phyloP scores from a whole-genome alignment of 2,329 filamentous ascomycete genomes.

The Fusarium ramigenum region DNA sequence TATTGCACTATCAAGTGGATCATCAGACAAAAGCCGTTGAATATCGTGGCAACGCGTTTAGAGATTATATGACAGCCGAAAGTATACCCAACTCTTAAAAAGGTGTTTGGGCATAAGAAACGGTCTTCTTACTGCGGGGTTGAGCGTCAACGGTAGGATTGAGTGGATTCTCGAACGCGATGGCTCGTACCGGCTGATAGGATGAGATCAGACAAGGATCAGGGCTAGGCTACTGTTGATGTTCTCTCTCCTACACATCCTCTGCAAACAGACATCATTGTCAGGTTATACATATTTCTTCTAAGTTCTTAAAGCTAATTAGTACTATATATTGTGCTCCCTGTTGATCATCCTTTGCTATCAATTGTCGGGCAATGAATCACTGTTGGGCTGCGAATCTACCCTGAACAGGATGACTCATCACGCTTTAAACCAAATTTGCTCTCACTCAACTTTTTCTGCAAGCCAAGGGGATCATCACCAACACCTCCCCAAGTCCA shows the following conservation, averaged over 20 bases:
- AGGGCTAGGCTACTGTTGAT: background rate
- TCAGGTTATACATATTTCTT: too few species aligned
- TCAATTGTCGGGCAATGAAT: rapidly evolving
- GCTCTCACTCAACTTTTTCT: background rate
- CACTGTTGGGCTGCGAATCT: rapidly evolving
- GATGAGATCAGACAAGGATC: background rate
- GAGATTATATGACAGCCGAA: rapidly evolving
- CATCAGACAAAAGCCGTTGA: too few species aligned
- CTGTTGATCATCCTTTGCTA: rapidly evolving
- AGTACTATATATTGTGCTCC: too few species aligned
- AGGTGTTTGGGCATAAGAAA: rapidly evolving
- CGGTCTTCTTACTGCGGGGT: background rate
- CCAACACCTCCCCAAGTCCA: background rate
- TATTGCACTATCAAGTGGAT: background rate
- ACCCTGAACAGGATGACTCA: background rate
- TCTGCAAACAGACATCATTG: too few species aligned
- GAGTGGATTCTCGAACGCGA: background rate
- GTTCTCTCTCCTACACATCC: too few species aligned
- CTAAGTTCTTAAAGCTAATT: too few species aligned
- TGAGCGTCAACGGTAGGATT: background rate
- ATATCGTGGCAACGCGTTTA: rapidly evolving
- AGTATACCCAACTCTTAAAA: background rate
- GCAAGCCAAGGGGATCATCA: background rate
- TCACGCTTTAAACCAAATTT: background rate
- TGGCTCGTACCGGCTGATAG: background rate